Evolutionary conservation across 129 eudicot genomes (phyloP).

Genomic region (Ambrosia artemisiifolia): DNA sequence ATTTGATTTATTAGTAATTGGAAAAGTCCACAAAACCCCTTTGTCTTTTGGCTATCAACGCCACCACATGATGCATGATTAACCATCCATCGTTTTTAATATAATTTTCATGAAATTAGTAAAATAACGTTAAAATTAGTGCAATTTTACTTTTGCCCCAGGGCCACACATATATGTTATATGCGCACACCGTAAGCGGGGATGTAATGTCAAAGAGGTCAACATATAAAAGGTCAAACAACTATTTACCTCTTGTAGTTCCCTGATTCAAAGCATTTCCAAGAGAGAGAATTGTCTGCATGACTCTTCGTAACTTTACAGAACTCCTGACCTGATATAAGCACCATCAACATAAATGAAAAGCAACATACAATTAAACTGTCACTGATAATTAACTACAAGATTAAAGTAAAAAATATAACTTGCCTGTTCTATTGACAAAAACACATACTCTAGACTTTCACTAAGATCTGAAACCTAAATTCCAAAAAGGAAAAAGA

Average conservation of each 20-base stretch:
- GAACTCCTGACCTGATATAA: conserved; percentile 84
- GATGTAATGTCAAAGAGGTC: not conserved
- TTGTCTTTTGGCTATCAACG: too few species aligned
- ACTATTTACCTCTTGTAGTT: conserved; percentile 74
- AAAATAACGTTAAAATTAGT: too few species aligned
- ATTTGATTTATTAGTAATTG: too few species aligned
- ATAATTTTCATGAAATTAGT: too few species aligned
- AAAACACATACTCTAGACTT: conserved; percentile 49
- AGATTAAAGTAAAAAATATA: conserved; percentile 3
- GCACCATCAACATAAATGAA: conserved; percentile 24
- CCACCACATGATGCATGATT: too few species aligned
- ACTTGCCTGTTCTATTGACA: conserved; percentile 67
- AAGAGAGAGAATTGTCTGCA: conserved; percentile 92
- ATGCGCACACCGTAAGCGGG: too few species aligned
- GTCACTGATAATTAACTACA: not conserved
- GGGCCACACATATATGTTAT: too few species aligned
- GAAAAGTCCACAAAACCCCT: too few species aligned
- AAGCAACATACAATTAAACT: not conserved
- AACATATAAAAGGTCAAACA: not conserved
- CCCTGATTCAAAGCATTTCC: conserved; percentile 99
- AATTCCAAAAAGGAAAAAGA: conserved; percentile 2
- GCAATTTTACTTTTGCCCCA: too few species aligned
- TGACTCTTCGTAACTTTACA: conserved; percentile 67
- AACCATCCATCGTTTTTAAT: too few species aligned
- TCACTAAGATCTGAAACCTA: conserved; percentile 78